Conservation (phyloP, 352 stramenopile genomes). For the Phytophthora pluvialis region DNA sequence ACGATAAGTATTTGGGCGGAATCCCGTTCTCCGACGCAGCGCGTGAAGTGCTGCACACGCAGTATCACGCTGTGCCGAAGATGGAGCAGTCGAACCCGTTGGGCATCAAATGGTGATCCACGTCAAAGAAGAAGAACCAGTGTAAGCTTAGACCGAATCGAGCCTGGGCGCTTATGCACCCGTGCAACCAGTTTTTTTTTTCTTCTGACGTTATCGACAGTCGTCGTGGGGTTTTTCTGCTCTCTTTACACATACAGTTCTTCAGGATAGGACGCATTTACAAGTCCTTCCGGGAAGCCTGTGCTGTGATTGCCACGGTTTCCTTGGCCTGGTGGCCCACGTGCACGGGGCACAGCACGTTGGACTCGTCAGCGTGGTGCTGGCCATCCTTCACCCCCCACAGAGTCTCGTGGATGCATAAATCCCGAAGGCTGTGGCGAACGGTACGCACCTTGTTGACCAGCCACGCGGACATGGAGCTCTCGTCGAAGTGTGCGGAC, state of each 20-base stretch:
- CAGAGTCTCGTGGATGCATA: conserved; percentile 86
- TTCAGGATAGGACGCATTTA: conserved; percentile 27
- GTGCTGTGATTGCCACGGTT: conserved; percentile 64
- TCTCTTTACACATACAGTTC: conserved; percentile 33
- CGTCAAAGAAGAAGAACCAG: conserved; percentile 9
- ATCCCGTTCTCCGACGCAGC: conserved; percentile 77
- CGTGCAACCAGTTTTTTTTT: conserved; percentile 17
- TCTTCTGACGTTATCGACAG: conserved; percentile 19
- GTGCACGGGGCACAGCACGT: conserved; percentile 82
- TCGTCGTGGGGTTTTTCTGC: conserved; percentile 15
- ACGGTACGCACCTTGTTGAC: conserved; percentile 69
- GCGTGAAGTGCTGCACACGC: conserved; percentile 69
- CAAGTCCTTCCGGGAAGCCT: conserved; percentile 50
- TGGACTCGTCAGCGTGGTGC: conserved; percentile 73
- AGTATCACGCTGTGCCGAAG: conserved; percentile 87
- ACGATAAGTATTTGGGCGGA: conserved; percentile 82
- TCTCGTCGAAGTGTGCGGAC: conserved; percentile 50
- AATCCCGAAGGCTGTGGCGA: conserved; percentile 74
- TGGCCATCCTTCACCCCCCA: conserved; percentile 83
- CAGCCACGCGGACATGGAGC: conserved; percentile 63
- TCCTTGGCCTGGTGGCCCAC: conserved; percentile 71
- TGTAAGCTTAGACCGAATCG: conserved; percentile 26
- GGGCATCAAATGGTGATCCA: conserved; percentile 87
- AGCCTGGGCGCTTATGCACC: conserved; percentile 15
- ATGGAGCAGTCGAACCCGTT: conserved; percentile 85